Evolutionary conservation across 2,329 filamentous ascomycete species (phyloP), one percentile per base, ranked within the genome.

Genomic region (Fusarium longipes): DNA sequence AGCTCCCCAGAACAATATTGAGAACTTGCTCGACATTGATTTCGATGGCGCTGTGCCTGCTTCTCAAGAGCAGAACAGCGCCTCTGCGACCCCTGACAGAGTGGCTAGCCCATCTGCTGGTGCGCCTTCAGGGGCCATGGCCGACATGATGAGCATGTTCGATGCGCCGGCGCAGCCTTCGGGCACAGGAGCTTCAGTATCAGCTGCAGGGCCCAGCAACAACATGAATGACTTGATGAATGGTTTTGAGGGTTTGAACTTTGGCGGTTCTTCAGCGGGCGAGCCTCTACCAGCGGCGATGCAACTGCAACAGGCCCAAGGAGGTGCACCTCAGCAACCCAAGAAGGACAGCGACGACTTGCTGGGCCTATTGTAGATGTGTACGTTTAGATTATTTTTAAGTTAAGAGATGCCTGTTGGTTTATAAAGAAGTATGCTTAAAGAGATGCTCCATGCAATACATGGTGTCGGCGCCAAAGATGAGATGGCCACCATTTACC

Each of bases 1-100:
- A 9, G 69, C 83, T 25, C 75, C 85, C 8, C 90, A 93, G 77
- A 91, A 81, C 82, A 97, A 97, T 73, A 86, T 95, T 68, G 96
- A 99, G 79, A 99, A 98, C 77, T 84, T 99, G 20, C 86, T 99
- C 56, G 96, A 99, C 74, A 97, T 97, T 73, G 93, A 97, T 78
- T 97, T 97, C 76, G 96, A 98, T 75, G 96, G 95, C 25, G 91
- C 92, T 4, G 94, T 92, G 4, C 95, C 95, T 5, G 95, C 96
- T n/a, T 95, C 92, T 14, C 85, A 93, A 50, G 91, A 94, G 68
- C 80, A 83, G 62, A 77, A 81, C 56, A 81, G 79, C 68, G 75
- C 79, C 29, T 74, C 86, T 9, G 88, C 86, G 36, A 93, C 91
- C 29, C 91, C 91, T 6, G 89, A 91, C 66, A 83, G 91, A 51